Evolutionary conservation across 129 eudicot species (phyloP), one percentile per base, ranked within the genome.

Genomic region (Flaveria bidentis): DNA sequence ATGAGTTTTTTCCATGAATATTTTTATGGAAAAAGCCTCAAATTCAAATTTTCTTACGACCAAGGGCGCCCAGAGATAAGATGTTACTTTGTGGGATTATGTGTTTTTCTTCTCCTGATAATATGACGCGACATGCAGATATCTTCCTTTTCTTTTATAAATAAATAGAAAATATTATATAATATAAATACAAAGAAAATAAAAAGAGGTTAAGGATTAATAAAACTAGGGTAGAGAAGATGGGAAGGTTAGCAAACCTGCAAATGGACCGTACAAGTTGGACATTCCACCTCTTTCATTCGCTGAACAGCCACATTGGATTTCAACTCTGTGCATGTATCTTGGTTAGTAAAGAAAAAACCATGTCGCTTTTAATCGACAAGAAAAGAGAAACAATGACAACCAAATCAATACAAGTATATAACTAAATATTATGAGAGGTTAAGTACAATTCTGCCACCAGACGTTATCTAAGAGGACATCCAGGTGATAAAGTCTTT

Each of bases 211-310:
- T 26, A 26, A 30, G 53, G n/a, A 67, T 20, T 6, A 79, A 47
- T 9, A 1, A 79, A 60, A 0, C 15, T 53, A 25, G 0, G 60
- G 36, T 57, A 61, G 18, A 73, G 15, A 20, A 57, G 5, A 20
- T 12, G 67, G 7, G 23, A 57, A 56, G 77, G 26, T 11, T 16
- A 53, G 47, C 17, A 72, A 41, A 92, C 97, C 97, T 92, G 96
- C 82, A 92, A 80, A 81, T 92, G 96, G 68, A 92, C 91, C 4
- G 93, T 92, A 84, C 96, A 92, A n/a, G 96, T 92, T 78, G 97
- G 97, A 76, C 97, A 92, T 12, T 83, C 97, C 22, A 89, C 97
- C 58, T 92, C 97, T 76, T 87, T 86, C 93, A 80, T 85, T 28
- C 76, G 75, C 39, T 41, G 75, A 65, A 56, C 33, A 33, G 94